These are phyloP conservation scores for Cenococcum geophilum DNA, from an alignment of 495 filamentous ascomycete species.

Conservation along the genomic window DNA sequence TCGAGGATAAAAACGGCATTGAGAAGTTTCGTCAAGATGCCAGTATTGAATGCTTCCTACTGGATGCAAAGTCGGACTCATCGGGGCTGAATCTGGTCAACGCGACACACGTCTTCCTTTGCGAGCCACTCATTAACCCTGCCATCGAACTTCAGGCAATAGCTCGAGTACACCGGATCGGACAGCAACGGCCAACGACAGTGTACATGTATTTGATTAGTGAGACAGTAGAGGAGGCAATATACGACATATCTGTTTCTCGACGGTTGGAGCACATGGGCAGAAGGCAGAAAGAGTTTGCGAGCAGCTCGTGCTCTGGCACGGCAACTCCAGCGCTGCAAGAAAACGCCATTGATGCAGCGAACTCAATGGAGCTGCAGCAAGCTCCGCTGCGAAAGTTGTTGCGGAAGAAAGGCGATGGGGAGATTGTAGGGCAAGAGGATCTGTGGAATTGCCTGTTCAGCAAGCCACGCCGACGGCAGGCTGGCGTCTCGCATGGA, in stretches of 20 bases:
- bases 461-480: slow-evolving; percentile 28
- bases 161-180: slow-evolving; percentile 88
- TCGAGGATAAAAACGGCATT: slow-evolving; percentile 59
- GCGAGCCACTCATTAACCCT: slow-evolving; percentile 87
- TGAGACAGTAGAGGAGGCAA: slow-evolving; percentile 82
- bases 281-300: slow-evolving; percentile 35
- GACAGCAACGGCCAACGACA: slow-evolving; percentile 77
- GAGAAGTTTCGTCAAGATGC: slow-evolving; percentile 70
- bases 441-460: slow-evolving; percentile 92
- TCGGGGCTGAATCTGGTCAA: slow-evolving; percentile 86
- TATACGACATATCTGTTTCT: slow-evolving; percentile 76
- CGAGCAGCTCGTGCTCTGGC: slow-evolving; percentile 24
- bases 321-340: slow-evolving; percentile 40
- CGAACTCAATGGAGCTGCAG: slow-evolving; percentile 77
- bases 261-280: slow-evolving; percentile 72
- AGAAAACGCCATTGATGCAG: slow-evolving; percentile 62
- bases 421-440: slow-evolving; percentile 70
- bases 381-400: slow-evolving; percentile 59
- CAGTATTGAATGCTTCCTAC: slow-evolving; percentile 71
- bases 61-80: slow-evolving; percentile 82
- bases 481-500: slow-evolving; percentile 8
- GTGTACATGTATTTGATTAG: slow-evolving; percentile 92
- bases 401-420: slow-evolving; percentile 63
- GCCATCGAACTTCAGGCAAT: slow-evolving; percentile 92
- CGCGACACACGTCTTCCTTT: slow-evolving; percentile 89